Evolutionary conservation across 495 filamentous ascomycete genomes (phyloP).

Genomic region (Penicillium taxi): DNA sequence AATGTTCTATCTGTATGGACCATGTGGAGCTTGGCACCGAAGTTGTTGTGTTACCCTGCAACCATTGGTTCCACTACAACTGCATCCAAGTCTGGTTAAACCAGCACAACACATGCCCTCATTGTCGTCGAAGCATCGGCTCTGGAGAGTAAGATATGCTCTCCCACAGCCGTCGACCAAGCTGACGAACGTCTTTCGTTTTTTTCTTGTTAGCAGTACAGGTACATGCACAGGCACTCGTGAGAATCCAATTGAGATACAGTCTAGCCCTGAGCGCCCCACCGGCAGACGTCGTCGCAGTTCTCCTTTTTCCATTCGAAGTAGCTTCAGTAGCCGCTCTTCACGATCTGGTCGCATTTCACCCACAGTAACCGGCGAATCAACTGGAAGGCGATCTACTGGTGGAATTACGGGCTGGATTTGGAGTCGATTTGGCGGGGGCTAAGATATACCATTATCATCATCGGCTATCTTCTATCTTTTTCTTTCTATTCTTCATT

Average conservation of each 20-base stretch:
- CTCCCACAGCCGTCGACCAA: background rate
- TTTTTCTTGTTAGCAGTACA: background rate
- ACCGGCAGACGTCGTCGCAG: slow-evolving; percentile 11
- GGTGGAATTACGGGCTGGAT: slow-evolving; percentile 33
- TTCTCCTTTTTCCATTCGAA: slow-evolving; percentile 13
- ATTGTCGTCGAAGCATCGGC: slow-evolving; percentile 72
- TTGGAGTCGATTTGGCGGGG: slow-evolving; percentile 31
- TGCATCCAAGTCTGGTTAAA: slow-evolving; percentile 75
- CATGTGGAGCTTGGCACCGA: slow-evolving; percentile 65
- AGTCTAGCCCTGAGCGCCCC: slow-evolving; percentile 21
- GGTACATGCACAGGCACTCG: slow-evolving; percentile 20
- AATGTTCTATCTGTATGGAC: slow-evolving; percentile 94
- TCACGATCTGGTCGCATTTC: slow-evolving; percentile 12
- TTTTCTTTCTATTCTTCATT: too few relatives aligned
- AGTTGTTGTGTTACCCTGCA: slow-evolving; percentile 75
- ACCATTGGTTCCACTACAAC: slow-evolving; percentile 80
- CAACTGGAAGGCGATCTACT: slow-evolving; percentile 19
- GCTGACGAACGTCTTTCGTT: too few relatives aligned
- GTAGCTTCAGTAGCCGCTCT: slow-evolving; percentile 16
- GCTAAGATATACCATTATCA: too few relatives aligned
- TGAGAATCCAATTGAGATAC: slow-evolving; percentile 24
- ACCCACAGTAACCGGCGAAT: slow-evolving; percentile 16
- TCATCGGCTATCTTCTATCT: too few relatives aligned
- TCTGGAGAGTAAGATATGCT: slow-evolving; percentile 19
- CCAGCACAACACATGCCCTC: slow-evolving; percentile 86